Percentiles rank a stretch among this genome's conserved stretches.
These are phyloP conservation scores for Colletotrichum lentis DNA, from an alignment of 2,329 filamentous ascomycete genomes.

Conservation along the genomic window DNA sequence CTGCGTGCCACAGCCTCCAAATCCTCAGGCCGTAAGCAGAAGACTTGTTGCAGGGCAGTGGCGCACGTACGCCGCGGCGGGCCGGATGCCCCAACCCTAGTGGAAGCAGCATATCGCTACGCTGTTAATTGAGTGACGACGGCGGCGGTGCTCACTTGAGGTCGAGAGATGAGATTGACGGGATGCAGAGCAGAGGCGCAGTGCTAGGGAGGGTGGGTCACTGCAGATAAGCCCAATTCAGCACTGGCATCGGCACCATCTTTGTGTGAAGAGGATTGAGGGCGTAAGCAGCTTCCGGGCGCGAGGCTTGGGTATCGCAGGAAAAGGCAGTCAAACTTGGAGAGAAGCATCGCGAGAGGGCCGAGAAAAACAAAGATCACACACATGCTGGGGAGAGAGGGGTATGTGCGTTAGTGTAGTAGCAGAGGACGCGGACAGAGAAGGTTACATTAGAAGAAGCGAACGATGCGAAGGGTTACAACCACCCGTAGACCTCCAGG, in stretches of 20 bases:
- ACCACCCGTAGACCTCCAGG: constrained; percentile 18
- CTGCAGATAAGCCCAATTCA: background rate
- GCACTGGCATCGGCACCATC: background rate
- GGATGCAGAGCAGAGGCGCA: background rate
- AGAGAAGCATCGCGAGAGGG: constrained; percentile 17
- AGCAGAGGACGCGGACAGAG: constrained; percentile 1
- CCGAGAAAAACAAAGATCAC: background rate
- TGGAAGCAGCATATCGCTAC: background rate
- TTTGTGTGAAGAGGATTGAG: background rate
- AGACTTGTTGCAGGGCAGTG: background rate
- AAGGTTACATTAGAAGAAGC: background rate
- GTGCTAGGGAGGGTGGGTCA: background rate
- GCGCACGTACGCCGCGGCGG: constrained; percentile 1
- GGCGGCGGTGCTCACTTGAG: background rate
- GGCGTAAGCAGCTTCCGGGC: background rate
- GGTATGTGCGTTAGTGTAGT: background rate
- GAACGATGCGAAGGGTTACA: background rate
- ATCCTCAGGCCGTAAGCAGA: background rate
- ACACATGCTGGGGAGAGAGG: background rate
- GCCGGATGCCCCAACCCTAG: constrained; percentile 3
- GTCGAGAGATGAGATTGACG: background rate
- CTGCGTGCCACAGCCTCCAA: constrained; percentile 6
- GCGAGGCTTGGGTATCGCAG: constrained; percentile 4
- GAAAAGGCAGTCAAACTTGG: constrained; percentile 6
- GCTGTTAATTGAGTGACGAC: background rate